These are phyloP conservation scores for Alternaria gaisen DNA, from an alignment of 2,329 filamentous ascomycete genomes.

Conservation along the genomic window DNA sequence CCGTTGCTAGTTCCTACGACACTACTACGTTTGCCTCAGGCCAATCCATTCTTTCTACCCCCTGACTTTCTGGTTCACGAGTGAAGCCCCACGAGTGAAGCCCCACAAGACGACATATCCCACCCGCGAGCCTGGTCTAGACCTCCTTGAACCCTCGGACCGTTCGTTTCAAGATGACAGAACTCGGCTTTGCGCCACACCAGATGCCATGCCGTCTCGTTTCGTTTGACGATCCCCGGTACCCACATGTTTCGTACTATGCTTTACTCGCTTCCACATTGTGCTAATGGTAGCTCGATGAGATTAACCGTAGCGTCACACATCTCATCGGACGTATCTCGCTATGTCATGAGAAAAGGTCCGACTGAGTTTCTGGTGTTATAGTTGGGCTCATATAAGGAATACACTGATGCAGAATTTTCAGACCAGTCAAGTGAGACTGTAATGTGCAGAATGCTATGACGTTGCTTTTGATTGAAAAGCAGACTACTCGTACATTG, in stretches of 20 bases:
- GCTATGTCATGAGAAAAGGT: background rate
- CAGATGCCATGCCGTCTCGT: background rate
- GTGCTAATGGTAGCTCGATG: background rate
- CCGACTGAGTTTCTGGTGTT: background rate
- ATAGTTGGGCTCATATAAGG: background rate
- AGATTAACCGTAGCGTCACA: background rate
- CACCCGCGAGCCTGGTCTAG: background rate
- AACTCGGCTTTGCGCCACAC: conserved; percentile 1
- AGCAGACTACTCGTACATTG: background rate
- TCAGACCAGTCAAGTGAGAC: background rate
- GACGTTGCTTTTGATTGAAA: background rate
- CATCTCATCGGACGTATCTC: background rate
- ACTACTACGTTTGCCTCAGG: background rate
- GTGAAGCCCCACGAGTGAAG: background rate
- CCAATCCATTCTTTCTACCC: background rate
- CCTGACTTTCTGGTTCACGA: background rate
- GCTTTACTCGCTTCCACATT: background rate
- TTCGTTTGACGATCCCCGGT: background rate
- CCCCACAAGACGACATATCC: background rate
- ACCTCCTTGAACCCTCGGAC: background rate
- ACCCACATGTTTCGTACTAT: conserved; percentile 2
- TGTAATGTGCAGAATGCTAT: background rate
- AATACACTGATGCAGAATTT: background rate
- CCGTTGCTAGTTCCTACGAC: background rate
- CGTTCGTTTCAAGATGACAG: conserved; percentile 2